A percentile compares a stretch with the other conserved stretches of the same genome.
Evolutionary conservation across 2,329 filamentous ascomycete species (phyloP).

Genomic region (Basipetospora chlamydospora): DNA sequence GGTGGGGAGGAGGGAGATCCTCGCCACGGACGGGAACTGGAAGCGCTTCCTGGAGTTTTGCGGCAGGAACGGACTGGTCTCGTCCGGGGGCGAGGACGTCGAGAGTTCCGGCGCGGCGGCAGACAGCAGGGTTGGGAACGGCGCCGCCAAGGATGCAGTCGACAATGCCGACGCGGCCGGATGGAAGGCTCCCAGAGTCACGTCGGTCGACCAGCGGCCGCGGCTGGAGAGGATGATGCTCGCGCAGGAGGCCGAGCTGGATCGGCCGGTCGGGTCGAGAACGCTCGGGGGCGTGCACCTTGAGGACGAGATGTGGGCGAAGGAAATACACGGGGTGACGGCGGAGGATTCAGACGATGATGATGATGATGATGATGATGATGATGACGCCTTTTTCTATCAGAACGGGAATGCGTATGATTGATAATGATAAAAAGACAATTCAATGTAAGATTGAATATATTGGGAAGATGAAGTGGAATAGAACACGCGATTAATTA

Average conservation of each 20-base stretch:
- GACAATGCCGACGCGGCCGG: neutral
- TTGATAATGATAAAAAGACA: too few relatives aligned
- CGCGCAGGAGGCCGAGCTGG: constrained; percentile 4
- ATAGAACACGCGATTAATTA: too few relatives aligned
- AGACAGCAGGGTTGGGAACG: neutral
- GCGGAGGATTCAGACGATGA: neutral
- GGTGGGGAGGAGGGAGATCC: constrained; percentile 89
- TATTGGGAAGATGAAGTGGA: too few relatives aligned
- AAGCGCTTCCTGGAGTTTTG: constrained; percentile 2
- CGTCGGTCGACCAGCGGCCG: neutral
- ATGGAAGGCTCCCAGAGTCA: neutral
- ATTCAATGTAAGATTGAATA: neutral
- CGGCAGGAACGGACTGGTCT: constrained; percentile 1
- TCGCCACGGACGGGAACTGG: constrained; percentile 60
- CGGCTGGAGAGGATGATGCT: constrained; percentile 4
- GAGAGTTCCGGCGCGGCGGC: too few relatives aligned
- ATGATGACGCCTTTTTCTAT: too few relatives aligned
- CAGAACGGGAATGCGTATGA: too few relatives aligned
- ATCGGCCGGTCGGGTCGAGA: neutral
- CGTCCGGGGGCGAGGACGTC: neutral
- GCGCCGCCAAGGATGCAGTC: neutral
- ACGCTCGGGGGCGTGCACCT: constrained; percentile 2
- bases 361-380: neutral
- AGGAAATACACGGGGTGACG: neutral
- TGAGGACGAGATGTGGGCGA: constrained; percentile 2